Evolutionary conservation across 805 yeast species (phyloP).

Genomic region (Metschnikowia lochheadii): DNA sequence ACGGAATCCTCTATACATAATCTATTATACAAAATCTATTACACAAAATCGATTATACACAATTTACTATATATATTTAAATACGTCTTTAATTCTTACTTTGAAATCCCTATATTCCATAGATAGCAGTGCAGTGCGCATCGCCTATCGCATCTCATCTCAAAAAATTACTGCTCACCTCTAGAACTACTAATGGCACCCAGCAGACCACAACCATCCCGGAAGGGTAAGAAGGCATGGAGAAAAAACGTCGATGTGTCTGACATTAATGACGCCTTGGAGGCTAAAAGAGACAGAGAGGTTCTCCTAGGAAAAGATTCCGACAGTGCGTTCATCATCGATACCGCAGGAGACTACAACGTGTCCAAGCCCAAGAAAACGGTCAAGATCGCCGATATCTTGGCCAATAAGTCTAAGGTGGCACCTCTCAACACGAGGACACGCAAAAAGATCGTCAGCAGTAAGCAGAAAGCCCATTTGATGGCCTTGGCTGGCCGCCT

Average conservation of each 20-base stretch:
- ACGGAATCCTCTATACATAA: no score
- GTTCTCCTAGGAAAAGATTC: constrained; percentile 47
- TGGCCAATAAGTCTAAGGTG: constrained; percentile 69
- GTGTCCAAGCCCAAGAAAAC: constrained; percentile 30
- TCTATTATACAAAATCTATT: no score
- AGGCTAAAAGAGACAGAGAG: constrained; percentile 60
- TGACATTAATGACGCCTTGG: constrained; percentile 71
- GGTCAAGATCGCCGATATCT: constrained; percentile 63
- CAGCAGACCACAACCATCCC: constrained; percentile 58
- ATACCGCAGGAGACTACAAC: constrained; percentile 38
- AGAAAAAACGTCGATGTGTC: constrained; percentile 85
- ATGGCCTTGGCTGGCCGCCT: constrained; percentile 75
- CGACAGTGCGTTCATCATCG: constrained; percentile 47
- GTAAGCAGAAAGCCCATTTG: constrained; percentile 58
- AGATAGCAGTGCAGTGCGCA: constrained; percentile 1
- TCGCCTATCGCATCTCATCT: constrained; percentile 8
- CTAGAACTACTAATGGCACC: constrained; percentile 10
- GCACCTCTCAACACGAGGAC: constrained; percentile 52
- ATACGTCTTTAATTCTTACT: no score
- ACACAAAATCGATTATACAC: no score
- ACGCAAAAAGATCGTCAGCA: constrained; percentile 56
- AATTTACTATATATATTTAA: no score
- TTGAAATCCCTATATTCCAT: neutral
- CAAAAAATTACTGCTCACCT: constrained; percentile 3
- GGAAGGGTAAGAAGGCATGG: constrained; percentile 93